These are phyloP conservation scores for Discostella stelligeroides DNA, from an alignment of 108 stramenopile species.

Conservation along the genomic window DNA sequence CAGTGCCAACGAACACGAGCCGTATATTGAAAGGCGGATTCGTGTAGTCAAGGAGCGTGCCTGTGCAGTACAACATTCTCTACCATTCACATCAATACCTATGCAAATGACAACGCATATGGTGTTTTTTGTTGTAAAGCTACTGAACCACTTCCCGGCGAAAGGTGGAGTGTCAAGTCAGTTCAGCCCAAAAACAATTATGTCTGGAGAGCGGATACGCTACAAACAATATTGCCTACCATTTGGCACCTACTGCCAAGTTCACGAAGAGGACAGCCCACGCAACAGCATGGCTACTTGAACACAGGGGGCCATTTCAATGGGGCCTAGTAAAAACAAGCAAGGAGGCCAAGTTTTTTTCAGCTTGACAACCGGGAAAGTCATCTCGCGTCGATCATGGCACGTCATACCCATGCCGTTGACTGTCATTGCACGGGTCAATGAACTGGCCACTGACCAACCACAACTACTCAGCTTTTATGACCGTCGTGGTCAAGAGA, in stretches of 20 bases:
- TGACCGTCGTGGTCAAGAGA: no score
- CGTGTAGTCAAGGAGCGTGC: no score
- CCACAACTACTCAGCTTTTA: no score
- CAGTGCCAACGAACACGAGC: neutral
- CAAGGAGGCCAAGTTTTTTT: constrained; percentile 10
- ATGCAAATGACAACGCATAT: constrained; percentile 15
- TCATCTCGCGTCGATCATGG: neutral
- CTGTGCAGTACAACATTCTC: constrained; percentile 25
- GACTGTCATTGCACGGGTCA: neutral
- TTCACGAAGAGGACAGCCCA: neutral
- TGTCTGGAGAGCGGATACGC: neutral
- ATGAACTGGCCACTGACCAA: neutral
- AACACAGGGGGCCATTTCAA: constrained; percentile 5
- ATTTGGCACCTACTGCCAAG: neutral
- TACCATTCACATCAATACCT: constrained; percentile 42
- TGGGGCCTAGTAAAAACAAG: constrained; percentile 5
- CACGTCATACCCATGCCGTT: constrained; percentile 1
- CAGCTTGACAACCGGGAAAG: neutral
- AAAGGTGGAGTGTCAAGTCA: constrained; percentile 38
- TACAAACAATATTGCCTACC: neutral
- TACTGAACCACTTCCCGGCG: constrained; percentile 43
- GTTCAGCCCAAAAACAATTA: constrained; percentile 27
- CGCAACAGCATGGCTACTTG: constrained; percentile 3
- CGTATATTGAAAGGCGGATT: neutral
- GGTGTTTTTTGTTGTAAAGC: constrained; percentile 13